phyloP scores from a whole-genome alignment of 371 early-diverging fungal genomes.

The Apophysomyces sp. region DNA sequence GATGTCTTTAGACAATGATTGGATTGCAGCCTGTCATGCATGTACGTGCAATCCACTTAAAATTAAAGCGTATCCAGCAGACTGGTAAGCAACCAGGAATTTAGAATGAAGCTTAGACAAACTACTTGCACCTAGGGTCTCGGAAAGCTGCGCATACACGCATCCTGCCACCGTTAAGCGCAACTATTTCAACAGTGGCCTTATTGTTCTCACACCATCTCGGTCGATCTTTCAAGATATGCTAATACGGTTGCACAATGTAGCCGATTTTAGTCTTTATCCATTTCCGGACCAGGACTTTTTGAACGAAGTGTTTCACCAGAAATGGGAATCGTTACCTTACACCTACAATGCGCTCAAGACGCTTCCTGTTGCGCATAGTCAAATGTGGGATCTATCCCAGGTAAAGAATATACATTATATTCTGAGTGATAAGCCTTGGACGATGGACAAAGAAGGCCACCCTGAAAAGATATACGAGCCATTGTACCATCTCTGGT shows the following conservation, averaged over 20 bases:
- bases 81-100: constrained; percentile 25
- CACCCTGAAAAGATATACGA: constrained; percentile 16
- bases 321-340: constrained; percentile 34
- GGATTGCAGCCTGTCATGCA: constrained; percentile 48
- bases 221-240: constrained; percentile 23
- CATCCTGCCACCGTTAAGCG: neutral
- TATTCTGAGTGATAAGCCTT: constrained; percentile 32
- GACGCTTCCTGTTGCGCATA: constrained; percentile 44
- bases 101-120: neutral
- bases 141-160: constrained; percentile 48
- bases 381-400: constrained; percentile 39
- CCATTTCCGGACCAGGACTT: constrained; percentile 60
- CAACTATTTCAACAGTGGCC: constrained; percentile 55
- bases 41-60: constrained; percentile 52
- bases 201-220: constrained; percentile 49
- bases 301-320: constrained; percentile 46
- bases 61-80: constrained; percentile 34
- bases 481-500: constrained; percentile 33
- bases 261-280: constrained; percentile 28
- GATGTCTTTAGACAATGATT: constrained; percentile 19
- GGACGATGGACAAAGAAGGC: constrained; percentile 19
- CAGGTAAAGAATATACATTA: constrained; percentile 36
- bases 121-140: constrained; percentile 25
- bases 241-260: constrained; percentile 13
- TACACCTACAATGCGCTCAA: constrained; percentile 58